These are phyloP conservation scores for Aureobasidium sp. DNA, from an alignment of 2,329 filamentous ascomycete genomes.

Conservation along the genomic window DNA sequence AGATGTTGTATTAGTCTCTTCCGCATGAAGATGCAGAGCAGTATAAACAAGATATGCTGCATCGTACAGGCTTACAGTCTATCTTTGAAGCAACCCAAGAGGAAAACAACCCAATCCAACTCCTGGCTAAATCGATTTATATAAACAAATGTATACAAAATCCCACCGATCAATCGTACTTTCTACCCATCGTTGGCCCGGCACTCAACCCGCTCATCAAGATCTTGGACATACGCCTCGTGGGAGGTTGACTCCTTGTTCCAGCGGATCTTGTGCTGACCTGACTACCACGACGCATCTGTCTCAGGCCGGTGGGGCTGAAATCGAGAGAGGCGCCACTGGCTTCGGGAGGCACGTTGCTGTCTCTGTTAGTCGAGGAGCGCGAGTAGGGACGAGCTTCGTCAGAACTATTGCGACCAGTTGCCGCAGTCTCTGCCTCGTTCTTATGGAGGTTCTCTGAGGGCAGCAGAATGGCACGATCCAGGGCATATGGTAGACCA, in stretches of 20 bases:
- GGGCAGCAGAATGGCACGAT: conserved; percentile 61
- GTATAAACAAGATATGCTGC: background rate
- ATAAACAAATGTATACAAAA: background rate
- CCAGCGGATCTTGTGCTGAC: conserved; percentile 12
- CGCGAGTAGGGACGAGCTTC: background rate
- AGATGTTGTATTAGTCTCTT: too few relatives aligned
- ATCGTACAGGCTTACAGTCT: background rate
- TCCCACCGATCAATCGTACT: conserved; percentile 15
- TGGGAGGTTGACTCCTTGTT: background rate
- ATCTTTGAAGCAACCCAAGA: background rate
- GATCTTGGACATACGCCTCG: conserved; percentile 14
- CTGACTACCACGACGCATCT: conserved; percentile 11
- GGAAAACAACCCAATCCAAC: background rate
- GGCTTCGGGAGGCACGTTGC: background rate
- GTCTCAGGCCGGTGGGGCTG: background rate
- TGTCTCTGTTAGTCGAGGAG: background rate
- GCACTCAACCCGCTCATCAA: conserved; percentile 22
- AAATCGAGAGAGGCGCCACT: conserved; percentile 6
- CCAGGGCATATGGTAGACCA: conserved; percentile 58
- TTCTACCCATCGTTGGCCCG: conserved; percentile 24
- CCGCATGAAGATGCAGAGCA: background rate
- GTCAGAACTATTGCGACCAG: background rate
- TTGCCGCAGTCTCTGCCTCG: conserved; percentile 35
- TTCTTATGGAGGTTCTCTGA: conserved; percentile 55
- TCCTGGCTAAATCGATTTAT: conserved; percentile 2